A percentile compares a stretch with the other conserved stretches of the same genome.
Conservation (phyloP, 1,139 yeast species). For the Yamadazyma diospyri region DNA sequence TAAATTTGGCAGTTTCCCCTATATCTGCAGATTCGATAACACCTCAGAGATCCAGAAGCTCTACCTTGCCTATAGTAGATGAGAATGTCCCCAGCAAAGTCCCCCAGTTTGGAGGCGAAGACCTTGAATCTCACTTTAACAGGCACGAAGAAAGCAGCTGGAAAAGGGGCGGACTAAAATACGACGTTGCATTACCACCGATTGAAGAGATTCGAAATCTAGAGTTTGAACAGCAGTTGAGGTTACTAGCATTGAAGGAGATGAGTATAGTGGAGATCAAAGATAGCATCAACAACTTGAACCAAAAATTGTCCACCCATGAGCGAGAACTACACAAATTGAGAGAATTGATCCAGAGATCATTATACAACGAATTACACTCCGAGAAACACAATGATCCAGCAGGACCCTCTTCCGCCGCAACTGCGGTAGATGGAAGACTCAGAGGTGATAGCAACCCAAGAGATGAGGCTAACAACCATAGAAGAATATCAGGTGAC, state of each 20-base stretch:
- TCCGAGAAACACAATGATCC: slow-evolving; percentile 1
- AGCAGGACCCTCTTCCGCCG: neutral
- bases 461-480: slow-evolving; percentile 31
- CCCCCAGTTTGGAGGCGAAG: neutral
- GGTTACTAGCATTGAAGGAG: slow-evolving; percentile 58
- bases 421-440: slow-evolving; percentile 6
- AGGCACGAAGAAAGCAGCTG: too few species aligned
- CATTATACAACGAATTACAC: slow-evolving; percentile 33
- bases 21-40: slow-evolving; percentile 8
- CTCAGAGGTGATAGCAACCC: slow-evolving; percentile 27
- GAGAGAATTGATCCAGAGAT: slow-evolving; percentile 37
- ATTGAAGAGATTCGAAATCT: slow-evolving; percentile 26
- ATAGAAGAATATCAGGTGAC: slow-evolving; percentile 17
- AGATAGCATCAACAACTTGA: slow-evolving; percentile 41
- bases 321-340: slow-evolving; percentile 48
- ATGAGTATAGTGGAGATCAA: slow-evolving; percentile 57
- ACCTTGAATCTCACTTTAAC: too few species aligned
- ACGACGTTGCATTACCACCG: slow-evolving; percentile 32
- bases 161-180: slow-evolving; percentile 16
- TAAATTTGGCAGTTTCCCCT: slow-evolving; percentile 33
- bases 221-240: slow-evolving; percentile 52
- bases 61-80: slow-evolving; percentile 1
- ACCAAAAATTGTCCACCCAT: slow-evolving; percentile 30
- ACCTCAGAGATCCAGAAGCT: slow-evolving; percentile 7
- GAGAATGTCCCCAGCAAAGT: neutral